Evolutionary conservation across 2,329 filamentous ascomycete species (phyloP), one percentile per base, ranked within the genome.

Genomic region (Fusarium pseudograminearum): DNA sequence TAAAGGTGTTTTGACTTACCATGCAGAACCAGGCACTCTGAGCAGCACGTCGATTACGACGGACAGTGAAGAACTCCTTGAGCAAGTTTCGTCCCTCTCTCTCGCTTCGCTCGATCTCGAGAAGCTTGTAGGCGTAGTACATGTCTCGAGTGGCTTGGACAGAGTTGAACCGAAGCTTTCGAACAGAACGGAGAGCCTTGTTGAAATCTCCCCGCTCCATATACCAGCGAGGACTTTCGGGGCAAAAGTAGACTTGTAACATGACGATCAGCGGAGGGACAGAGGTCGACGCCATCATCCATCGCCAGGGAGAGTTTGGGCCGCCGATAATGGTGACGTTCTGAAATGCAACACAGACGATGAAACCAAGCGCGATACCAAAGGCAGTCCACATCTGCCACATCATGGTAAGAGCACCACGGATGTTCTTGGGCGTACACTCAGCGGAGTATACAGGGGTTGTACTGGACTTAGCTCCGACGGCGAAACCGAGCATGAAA

Each of bases 181-280:
- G 76, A 1, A 85, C 78, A 2, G 84, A 84, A 5, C 76, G 66
- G 65, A 81, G 84, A 7, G 85, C 85, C 36, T 83, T 79, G 42
- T 68, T 70, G 65, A 83, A 82, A 20, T 77, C 78, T 1, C 81
- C 81, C 57, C 84, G 85, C 40, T 85, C 84, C 75, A 87, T 85
- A 57, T 82, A 84, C 84, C 84, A 87, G 26, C 84, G 80, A 5
- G 85, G 84, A 3, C 83, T 86, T 58, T 87, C 85, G 0, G 85
- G 85, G 42, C 84, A 86, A 57, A 86, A 80, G 56, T 83, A 88
- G n/a, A 88, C 80, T 45, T 85, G 82, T 11, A 84, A 7, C 58
- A 86, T 75, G 16, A 89, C 79, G 4, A 86, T 79, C 12, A 88
- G 67, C 0, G 85, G 84, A 1, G 86, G 86, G 8, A 87, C 77